Base-by-base conservation (phyloP, 768 basidiomycete species). In the Trametes coccinea region DNA sequence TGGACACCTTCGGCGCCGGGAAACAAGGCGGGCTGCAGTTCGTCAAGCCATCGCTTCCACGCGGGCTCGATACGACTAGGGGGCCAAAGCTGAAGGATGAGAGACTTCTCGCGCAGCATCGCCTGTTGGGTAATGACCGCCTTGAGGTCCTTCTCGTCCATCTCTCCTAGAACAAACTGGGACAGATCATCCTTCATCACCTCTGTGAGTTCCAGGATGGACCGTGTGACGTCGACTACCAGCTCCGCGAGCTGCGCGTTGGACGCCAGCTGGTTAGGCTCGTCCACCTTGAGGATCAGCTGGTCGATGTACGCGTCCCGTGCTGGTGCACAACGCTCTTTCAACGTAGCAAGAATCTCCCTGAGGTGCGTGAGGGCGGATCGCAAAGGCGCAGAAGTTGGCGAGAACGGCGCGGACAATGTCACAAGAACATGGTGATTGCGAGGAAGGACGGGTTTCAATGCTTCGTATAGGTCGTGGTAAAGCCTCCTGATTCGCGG, bases 121-220 rank as follows among this genome's bases (percentile, higher is more conserved):
- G 88, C 87, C 64, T 88, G 81, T 34, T 79, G 78, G 6, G 71
- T 70, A 33, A 90, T 72, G 13, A 84, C 68, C 3, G 71, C 75
- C 17, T 70, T 72, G 29, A 90, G 77, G 56, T 92, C 82, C 40
- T 75, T 69, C 67, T 92, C 90, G 27, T 82, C 78, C 86, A 90
- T 87, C 40, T 77, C 77, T 17, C 87, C 88, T 1, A 90, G 69
- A 10, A 88, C 76, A 50, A 87, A 84, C 58, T 84, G 79, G 10
- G 84, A 86, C 39, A 91, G 77, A 66, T 91, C 90, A 31, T 80
- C 75, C 69, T 84, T 88, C 86, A 92, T 88, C n/a, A 76, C 72
- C 44, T 87, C 84, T 0, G 83, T 73, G 13, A 90, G 74, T 13
- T 74, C 70, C 5, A 90, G 66, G 46, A 84, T 79, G 3, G 75